These are phyloP conservation scores for Macrolepiota fuliginosa DNA, from an alignment of 768 basidiomycete species.

Conservation along the genomic window DNA sequence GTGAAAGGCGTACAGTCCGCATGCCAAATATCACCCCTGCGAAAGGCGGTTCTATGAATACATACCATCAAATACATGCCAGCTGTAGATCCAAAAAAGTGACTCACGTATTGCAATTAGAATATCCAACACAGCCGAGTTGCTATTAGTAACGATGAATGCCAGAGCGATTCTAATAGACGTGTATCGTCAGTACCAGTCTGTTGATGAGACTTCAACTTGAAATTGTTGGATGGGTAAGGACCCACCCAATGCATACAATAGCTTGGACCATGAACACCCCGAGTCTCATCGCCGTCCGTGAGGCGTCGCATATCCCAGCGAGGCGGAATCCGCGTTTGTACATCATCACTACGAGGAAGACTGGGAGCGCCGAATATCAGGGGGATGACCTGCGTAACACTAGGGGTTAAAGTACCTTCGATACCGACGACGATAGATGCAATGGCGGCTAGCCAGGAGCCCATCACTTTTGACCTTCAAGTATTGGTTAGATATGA, in stretches of 20 bases:
- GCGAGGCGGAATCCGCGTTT: background rate
- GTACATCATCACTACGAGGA: conserved; percentile 1
- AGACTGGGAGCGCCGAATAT: background rate
- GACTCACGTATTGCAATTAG: conserved; percentile 10
- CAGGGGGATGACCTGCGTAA: background rate
- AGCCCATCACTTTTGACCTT: conserved; percentile 2
- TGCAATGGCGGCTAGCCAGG: background rate
- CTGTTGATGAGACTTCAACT: too few relatives aligned
- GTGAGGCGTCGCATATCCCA: background rate
- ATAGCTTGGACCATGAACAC: background rate
- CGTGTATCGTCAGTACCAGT: background rate
- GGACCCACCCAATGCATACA: background rate
- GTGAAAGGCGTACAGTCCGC: background rate
- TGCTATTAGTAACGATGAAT: background rate
- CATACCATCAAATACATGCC: background rate
- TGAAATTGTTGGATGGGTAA: too few relatives aligned
- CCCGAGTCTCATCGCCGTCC: background rate
- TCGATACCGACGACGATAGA: background rate
- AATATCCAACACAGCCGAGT: background rate
- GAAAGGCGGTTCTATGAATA: background rate
- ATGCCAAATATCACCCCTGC: background rate
- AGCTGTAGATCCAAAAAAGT: background rate
- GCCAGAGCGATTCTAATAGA: background rate
- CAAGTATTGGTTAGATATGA: background rate
- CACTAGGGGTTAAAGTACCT: background rate